These are phyloP conservation scores for Pyrenula massariospora DNA, from an alignment of 495 filamentous ascomycete species.

Conservation along the genomic window DNA sequence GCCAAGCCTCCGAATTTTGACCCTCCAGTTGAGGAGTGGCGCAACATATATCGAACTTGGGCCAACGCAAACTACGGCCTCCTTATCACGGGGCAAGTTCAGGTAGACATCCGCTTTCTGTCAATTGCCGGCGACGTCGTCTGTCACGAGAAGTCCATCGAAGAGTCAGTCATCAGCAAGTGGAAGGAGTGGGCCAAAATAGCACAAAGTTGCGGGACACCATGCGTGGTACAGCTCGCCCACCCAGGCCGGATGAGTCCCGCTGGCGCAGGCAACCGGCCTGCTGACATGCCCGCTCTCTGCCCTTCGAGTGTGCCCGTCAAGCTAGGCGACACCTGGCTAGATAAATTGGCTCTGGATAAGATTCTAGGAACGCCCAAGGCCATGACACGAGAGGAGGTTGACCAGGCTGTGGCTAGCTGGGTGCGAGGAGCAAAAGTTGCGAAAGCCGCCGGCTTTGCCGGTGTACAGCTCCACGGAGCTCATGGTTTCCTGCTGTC, in stretches of 20 bases:
- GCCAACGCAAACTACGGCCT: no score
- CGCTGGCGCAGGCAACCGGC: conserved; percentile 41
- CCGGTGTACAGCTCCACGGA: conserved; percentile 45
- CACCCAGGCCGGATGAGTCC: conserved; percentile 53
- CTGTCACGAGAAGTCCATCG: conserved; percentile 18
- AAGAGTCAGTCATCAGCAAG: conserved; percentile 15
- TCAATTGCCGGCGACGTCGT: conserved; percentile 30
- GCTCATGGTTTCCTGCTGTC: conserved; percentile 44
- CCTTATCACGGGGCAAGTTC: conserved; percentile 34
- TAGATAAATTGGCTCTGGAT: conserved; percentile 12
- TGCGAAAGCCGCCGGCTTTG: conserved; percentile 42
- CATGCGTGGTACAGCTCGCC: conserved; percentile 49
- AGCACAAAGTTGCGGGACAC: conserved; percentile 32
- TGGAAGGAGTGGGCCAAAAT: conserved; percentile 37
- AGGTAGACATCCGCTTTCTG: conserved; percentile 42
- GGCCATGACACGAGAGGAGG: conserved; percentile 32
- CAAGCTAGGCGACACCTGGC: conserved; percentile 12
- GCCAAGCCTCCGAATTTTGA: no score
- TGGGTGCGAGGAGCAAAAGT: no score
- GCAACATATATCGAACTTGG: no score
- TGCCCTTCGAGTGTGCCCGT: no score
- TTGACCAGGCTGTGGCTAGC: conserved; percentile 42
- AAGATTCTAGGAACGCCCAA: conserved; percentile 19
- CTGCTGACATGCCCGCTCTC: conserved; percentile 7
- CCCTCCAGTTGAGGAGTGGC: no score